These are phyloP conservation scores for Jatropha curcas DNA, from an alignment of 345 rosid species.

Conservation along the genomic window DNA sequence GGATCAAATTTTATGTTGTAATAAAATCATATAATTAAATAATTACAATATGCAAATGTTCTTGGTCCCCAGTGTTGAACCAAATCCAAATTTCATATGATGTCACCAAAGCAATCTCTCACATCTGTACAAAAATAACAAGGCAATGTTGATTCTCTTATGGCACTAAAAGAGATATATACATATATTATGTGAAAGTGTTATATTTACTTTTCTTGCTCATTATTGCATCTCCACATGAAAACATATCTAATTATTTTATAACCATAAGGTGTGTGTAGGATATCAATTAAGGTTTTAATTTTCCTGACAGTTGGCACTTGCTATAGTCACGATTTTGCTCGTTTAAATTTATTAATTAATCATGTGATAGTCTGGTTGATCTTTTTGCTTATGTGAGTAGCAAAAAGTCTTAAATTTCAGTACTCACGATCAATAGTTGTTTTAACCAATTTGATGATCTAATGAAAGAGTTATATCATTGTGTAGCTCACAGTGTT, in stretches of 20 bases:
- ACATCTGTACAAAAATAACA: not conserved
- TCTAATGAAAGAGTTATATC: too few species aligned
- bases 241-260: not conserved
- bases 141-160: not conserved
- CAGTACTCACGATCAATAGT: too few species aligned
- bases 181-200: not conserved
- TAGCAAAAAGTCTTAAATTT: too few species aligned
- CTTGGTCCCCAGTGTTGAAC: not conserved
- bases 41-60: not conserved
- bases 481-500: too few species aligned
- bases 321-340: not conserved
- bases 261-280: not conserved
- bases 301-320: not conserved
- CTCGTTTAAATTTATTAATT: too few species aligned
- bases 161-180: not conserved
- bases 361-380: too few species aligned
- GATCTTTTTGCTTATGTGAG: too few species aligned
- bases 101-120: constrained; percentile 3
- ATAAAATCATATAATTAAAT: too few species aligned
- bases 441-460: too few species aligned
- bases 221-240: not conserved
- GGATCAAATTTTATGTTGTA: too few species aligned
- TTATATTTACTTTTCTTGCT: not conserved
- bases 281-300: not conserved
- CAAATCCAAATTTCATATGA: not conserved